Evolutionary conservation across 441 rosid species (phyloP).

Genomic region (Gossypium davidsonii): DNA sequence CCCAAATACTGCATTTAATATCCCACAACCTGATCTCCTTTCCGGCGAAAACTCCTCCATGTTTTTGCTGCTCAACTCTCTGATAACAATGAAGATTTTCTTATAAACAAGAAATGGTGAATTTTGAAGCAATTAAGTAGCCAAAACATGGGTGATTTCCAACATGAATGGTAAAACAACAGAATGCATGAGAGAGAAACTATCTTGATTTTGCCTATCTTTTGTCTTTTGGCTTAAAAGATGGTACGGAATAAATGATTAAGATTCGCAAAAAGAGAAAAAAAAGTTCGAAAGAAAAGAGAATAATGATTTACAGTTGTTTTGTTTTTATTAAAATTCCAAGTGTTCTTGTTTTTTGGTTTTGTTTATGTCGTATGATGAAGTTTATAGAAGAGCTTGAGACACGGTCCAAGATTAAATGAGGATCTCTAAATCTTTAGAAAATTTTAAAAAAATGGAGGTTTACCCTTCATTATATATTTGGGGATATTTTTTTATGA

Average conservation of each 20-base stretch:
- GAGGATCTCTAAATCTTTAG: conserved; percentile 47
- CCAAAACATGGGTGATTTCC: not conserved
- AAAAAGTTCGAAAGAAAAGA: conserved; percentile 9
- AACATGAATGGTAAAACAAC: not conserved
- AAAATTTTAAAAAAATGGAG: not conserved
- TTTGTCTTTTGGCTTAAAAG: conserved; percentile 19
- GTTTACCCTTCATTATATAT: not conserved
- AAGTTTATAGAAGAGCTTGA: conserved; percentile 18
- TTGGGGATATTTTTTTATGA: not conserved
- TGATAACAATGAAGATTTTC: not conserved
- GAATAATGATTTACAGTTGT: conserved; percentile 1
- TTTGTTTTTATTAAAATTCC: conserved; percentile 6
- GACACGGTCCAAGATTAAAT: conserved; percentile 39
- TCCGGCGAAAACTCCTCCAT: conserved; percentile 26
- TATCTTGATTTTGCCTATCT: conserved; percentile 15
- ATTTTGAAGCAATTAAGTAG: conserved; percentile 3
- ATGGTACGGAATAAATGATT: conserved; percentile 16
- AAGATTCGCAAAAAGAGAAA: not conserved
- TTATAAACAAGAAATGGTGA: not conserved
- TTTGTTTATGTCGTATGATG: conserved; percentile 15
- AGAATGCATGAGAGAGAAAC: not conserved
- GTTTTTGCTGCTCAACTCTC: not conserved
- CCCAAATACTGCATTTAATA: conserved; percentile 62
- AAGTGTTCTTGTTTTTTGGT: not conserved
- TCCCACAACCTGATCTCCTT: conserved; percentile 58